These are phyloP conservation scores for Metarhizium robertsii DNA, from an alignment of 2,329 filamentous ascomycete genomes.

Conservation along the genomic window DNA sequence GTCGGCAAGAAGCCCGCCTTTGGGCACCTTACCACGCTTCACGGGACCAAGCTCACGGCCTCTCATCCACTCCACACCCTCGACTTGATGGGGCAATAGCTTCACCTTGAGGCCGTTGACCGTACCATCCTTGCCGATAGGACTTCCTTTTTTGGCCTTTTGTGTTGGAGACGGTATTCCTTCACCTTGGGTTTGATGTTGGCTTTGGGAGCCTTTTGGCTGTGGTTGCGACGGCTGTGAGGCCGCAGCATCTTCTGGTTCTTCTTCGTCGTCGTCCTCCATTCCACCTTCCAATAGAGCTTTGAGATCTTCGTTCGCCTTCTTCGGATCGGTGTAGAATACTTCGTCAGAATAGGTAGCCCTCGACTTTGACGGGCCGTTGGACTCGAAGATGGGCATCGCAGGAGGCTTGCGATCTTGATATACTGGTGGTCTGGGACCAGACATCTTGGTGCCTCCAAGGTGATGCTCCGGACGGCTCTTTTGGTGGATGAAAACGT, in stretches of 20 bases:
- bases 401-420: conserved; percentile 37
- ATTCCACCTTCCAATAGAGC: conserved; percentile 73
- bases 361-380: conserved; percentile 7
- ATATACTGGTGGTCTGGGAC: conserved; percentile 37
- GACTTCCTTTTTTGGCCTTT: conserved; percentile 6
- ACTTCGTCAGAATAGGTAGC: conserved; percentile 30
- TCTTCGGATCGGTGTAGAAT: conserved; percentile 60
- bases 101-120: conserved; percentile 79
- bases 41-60: conserved; percentile 81
- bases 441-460: conserved; percentile 33
- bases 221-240: background rate
- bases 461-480: conserved; percentile 49
- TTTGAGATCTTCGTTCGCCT: conserved; percentile 70
- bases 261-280: conserved; percentile 59
- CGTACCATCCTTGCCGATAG: conserved; percentile 35
- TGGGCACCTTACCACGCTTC: conserved; percentile 73
- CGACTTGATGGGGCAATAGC: conserved; percentile 85
- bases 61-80: conserved; percentile 91
- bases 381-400: conserved; percentile 39
- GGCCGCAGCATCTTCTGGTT: conserved; percentile 15
- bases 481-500: conserved; percentile 44
- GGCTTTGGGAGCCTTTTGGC: background rate
- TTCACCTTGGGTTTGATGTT: conserved; percentile 9
- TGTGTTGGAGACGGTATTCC: conserved; percentile 9
- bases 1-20: conserved; percentile 90